Conservation (phyloP, 1,284 basidiomycete species). For the Ceratobasidium sp. region DNA sequence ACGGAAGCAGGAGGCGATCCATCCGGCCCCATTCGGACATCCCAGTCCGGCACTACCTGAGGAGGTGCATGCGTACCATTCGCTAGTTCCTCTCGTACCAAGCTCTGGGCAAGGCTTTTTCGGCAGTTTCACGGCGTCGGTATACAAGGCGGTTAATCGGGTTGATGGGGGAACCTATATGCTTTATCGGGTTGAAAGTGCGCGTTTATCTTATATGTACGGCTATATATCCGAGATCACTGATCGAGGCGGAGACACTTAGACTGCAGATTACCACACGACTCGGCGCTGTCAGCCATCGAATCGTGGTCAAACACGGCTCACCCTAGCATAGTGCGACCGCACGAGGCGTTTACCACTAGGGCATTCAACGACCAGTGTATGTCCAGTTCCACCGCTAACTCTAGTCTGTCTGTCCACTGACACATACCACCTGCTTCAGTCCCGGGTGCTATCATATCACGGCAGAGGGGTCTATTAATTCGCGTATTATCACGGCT, state of each 20-base stretch:
- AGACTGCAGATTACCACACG: slow-evolving; percentile 87
- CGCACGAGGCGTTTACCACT: slow-evolving; percentile 96
- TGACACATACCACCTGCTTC: too few relatives aligned
- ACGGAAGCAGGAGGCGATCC: slow-evolving; percentile 79
- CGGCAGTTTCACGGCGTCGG: slow-evolving; percentile 79
- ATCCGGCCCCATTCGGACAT: slow-evolving; percentile 55
- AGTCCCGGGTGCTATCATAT: too few relatives aligned
- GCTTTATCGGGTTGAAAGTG: slow-evolving; percentile 88
- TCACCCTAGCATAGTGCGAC: slow-evolving; percentile 87
- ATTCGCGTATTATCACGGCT: too few relatives aligned
- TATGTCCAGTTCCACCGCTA: slow-evolving; percentile 58
- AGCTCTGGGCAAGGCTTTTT: slow-evolving; percentile 66
- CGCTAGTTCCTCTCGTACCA: slow-evolving; percentile 81
- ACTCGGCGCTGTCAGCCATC: slow-evolving; percentile 83
- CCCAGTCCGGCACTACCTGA: slow-evolving; percentile 75
- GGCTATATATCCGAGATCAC: background rate
- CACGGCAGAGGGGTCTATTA: too few relatives aligned
- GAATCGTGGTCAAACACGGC: slow-evolving; percentile 89
- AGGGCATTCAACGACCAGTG: slow-evolving; percentile 93
- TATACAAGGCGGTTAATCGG: slow-evolving; percentile 84
- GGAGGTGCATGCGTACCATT: slow-evolving; percentile 92
- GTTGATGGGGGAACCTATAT: slow-evolving; percentile 84
- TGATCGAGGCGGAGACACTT: slow-evolving; percentile 42
- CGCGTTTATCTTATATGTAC: slow-evolving; percentile 50
- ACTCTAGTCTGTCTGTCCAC: too few relatives aligned